Conservation (phyloP, 441 rosid genomes). For the Pelargonium australe region DNA sequence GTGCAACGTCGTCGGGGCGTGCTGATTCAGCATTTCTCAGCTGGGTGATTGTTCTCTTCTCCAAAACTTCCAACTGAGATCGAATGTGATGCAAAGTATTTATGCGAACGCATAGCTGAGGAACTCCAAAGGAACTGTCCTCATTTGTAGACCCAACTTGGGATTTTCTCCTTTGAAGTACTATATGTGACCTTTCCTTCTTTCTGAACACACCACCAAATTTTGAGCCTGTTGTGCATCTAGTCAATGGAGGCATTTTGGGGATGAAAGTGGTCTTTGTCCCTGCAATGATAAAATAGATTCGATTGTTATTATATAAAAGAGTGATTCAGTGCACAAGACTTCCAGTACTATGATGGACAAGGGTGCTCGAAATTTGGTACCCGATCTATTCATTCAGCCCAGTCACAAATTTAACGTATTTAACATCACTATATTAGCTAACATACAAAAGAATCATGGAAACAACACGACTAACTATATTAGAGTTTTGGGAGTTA, state of each 20-base stretch:
- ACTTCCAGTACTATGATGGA: no score
- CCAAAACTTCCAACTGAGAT: conserved; percentile 36
- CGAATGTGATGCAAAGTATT: conserved; percentile 52
- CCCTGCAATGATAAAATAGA: conserved; percentile 30
- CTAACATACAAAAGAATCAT: no score
- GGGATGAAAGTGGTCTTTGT: conserved; percentile 47
- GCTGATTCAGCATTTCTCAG: conserved; percentile 38
- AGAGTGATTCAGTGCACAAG: no score
- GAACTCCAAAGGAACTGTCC: conserved; percentile 38
- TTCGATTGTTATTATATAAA: not conserved
- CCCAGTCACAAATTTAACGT: no score
- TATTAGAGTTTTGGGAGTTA: no score
- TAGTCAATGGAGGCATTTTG: conserved; percentile 49
- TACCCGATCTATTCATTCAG: no score
- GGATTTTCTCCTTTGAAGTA: conserved; percentile 37
- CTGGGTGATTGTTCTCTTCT: conserved; percentile 35
- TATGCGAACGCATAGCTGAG: conserved; percentile 58
- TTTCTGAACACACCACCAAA: conserved; percentile 44
- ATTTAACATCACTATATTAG: no score
- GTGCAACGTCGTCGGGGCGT: conserved; percentile 18
- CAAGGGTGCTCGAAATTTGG: no score
- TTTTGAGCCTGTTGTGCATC: conserved; percentile 52
- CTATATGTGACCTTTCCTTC: conserved; percentile 40
- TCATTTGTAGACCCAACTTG: conserved; percentile 32
- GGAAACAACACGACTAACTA: no score